Base-by-base conservation (phyloP, 1,284 basidiomycete genomes). In the Ganoderma meredithae region DNA sequence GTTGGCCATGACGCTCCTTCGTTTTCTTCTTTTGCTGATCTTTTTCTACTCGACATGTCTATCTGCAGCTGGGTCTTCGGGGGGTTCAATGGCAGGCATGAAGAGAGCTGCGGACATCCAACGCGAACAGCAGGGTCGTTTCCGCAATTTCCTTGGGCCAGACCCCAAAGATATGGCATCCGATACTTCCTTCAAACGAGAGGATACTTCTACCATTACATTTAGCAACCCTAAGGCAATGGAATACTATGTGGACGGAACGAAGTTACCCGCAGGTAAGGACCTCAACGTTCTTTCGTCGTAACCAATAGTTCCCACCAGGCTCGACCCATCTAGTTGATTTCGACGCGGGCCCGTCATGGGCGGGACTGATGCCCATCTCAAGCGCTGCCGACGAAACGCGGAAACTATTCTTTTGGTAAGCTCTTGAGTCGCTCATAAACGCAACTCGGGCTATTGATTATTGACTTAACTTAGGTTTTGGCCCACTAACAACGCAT, bases 361-460 rank as follows among this genome's bases (percentile, higher is more conserved):
- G 81, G 80, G 72, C 81, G 13, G 82, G 82, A 2, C 72, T 83
- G 17, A 76, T 83, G 75, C 81, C 82, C 3, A 81, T 83, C 53
- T 80, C 79, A 7, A 71, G 72, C 7, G 74, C 78, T 27, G 66
- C 72, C 4, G 76, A 81, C 49, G 82, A 83, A 71, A 81, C 80
- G 0, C 73, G 81, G 19, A 81, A 85, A 71, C 75, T 85, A 12
- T 86, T 83, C 76, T 85, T 85, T 73, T 85, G 84, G 84, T 79
- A 56, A 40, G 36, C 66, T 70, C 31, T 65, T n/a, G 19, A 47
- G 19, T n/a, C 44, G n/a, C 17, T 5, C 44, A 8, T 64, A 78
- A 22, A 13, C 77, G 4, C 44, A 36, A 9, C 60, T 10, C 70
- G 27, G 27, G 27, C 56, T 43, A 1, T 40, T 15, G 13, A 60